These are phyloP conservation scores for Saccharomycopsis vini DNA, from an alignment of 805 yeast species.

Conservation along the genomic window DNA sequence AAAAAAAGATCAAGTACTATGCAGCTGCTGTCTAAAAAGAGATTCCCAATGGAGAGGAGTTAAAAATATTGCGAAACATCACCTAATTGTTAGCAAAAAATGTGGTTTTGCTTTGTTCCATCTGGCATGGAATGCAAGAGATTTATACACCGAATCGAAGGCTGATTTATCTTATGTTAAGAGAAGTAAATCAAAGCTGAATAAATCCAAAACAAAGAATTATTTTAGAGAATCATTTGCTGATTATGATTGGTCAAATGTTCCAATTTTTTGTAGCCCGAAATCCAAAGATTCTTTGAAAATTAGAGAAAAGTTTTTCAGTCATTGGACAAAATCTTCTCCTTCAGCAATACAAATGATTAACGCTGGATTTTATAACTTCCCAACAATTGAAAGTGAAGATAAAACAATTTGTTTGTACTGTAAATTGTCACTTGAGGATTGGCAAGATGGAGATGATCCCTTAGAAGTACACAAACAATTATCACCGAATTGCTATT, in stretches of 20 bases:
- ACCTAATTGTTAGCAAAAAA: constrained; percentile 27
- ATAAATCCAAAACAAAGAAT: background rate
- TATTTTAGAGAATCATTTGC: background rate
- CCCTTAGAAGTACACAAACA: constrained; percentile 52
- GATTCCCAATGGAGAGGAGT: constrained; percentile 50
- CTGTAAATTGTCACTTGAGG: constrained; percentile 56
- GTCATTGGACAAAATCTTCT: constrained; percentile 38
- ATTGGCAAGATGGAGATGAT: constrained; percentile 63
- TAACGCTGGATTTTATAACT: constrained; percentile 56
- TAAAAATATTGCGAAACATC: constrained; percentile 44
- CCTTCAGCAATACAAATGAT: constrained; percentile 38
- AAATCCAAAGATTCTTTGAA: constrained; percentile 24
- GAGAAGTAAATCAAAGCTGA: constrained; percentile 14
- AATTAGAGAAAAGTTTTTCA: constrained; percentile 31
- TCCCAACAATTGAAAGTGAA: constrained; percentile 38
- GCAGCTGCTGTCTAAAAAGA: constrained; percentile 46
- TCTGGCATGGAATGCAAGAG: constrained; percentile 20
- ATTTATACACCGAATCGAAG: constrained; percentile 14
- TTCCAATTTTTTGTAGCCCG: constrained; percentile 29
- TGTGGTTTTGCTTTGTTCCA: constrained; percentile 29
- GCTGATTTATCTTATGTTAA: constrained; percentile 23
- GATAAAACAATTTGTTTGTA: constrained; percentile 55
- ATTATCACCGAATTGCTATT: constrained; percentile 34
- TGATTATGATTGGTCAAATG: constrained; percentile 21
- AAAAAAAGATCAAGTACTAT: constrained; percentile 44